Conservation (phyloP, 129 eudicot genomes). For the Lonicera japonica region DNA sequence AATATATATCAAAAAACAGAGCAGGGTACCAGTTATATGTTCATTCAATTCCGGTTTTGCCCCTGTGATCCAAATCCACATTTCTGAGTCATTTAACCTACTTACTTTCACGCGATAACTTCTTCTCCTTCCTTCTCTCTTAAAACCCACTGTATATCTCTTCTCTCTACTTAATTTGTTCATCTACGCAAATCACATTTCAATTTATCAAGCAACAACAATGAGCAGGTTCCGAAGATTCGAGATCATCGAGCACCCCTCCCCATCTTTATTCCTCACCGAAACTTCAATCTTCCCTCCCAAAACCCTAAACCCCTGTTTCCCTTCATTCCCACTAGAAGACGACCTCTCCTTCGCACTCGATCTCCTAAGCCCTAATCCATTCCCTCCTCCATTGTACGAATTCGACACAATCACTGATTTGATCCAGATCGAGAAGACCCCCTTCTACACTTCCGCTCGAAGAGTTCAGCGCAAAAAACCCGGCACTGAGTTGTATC, state of each 20-base stretch:
- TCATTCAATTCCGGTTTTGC: neutral
- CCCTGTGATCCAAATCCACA: neutral
- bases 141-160: neutral
- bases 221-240: conserved; percentile 35
- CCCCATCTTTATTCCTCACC: conserved; percentile 8
- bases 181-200: too few relatives aligned
- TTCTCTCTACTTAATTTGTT: too few relatives aligned
- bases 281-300: conserved; percentile 18
- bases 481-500: conserved; percentile 28
- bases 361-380: conserved; percentile 35
- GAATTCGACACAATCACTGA: conserved; percentile 43
- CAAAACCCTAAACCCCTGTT: conserved; percentile 11
- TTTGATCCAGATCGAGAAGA: conserved; percentile 44
- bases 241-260: conserved; percentile 28
- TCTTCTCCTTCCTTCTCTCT: neutral
- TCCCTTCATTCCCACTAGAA: conserved; percentile 14
- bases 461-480: conserved; percentile 31
- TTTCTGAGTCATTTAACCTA: neutral
- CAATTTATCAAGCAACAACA: neutral
- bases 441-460: conserved; percentile 31
- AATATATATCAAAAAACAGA: too few relatives aligned
- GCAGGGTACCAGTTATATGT: neutral
- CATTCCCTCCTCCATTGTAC: conserved; percentile 28
- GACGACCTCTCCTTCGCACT: conserved; percentile 38
- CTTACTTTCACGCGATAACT: neutral